These are phyloP conservation scores for Trichosporon coremiiforme DNA, from an alignment of 1,284 basidiomycete genomes.

Conservation along the genomic window DNA sequence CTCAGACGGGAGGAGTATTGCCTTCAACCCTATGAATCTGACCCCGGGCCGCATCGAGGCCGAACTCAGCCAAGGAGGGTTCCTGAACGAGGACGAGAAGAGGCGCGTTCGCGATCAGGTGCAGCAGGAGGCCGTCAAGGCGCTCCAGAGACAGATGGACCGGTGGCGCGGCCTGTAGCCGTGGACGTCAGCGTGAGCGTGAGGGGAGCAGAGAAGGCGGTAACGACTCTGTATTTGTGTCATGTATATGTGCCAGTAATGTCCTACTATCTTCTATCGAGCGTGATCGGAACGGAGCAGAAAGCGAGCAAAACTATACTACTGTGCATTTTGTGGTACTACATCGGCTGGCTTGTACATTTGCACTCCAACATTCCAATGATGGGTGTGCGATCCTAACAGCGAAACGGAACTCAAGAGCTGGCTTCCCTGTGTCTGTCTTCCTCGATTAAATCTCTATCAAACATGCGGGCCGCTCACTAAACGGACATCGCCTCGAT, in stretches of 20 bases:
- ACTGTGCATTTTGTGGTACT: conserved; percentile 8
- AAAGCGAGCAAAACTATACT: not conserved
- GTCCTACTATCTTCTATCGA: not conserved
- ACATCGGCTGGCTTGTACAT: conserved; percentile 8
- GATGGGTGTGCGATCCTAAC: not conserved
- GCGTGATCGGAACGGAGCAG: not conserved
- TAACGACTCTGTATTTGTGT: conserved; percentile 4
- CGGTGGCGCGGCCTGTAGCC: conserved; percentile 39
- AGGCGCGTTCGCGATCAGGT: conserved; percentile 22
- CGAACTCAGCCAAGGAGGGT: conserved; percentile 43
- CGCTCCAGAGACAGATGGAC: conserved; percentile 42
- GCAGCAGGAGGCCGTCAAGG: conserved; percentile 38
- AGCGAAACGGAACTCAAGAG: no score
- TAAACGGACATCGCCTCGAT: conserved; percentile 50
- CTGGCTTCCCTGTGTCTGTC: no score
- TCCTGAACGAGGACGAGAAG: conserved; percentile 43
- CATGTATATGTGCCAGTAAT: conserved; percentile 10
- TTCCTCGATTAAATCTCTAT: no score
- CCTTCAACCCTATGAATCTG: conserved; percentile 45
- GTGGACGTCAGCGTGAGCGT: not conserved
- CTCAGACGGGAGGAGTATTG: conserved; percentile 42
- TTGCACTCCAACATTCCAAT: not conserved
- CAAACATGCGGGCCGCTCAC: not conserved
- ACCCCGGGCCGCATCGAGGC: conserved; percentile 41
- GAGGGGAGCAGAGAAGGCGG: not conserved